Evolutionary conservation across 2,329 filamentous ascomycete genomes (phyloP), one percentile per base, ranked within the genome.

Genomic region (Pseudomassariella vexata): DNA sequence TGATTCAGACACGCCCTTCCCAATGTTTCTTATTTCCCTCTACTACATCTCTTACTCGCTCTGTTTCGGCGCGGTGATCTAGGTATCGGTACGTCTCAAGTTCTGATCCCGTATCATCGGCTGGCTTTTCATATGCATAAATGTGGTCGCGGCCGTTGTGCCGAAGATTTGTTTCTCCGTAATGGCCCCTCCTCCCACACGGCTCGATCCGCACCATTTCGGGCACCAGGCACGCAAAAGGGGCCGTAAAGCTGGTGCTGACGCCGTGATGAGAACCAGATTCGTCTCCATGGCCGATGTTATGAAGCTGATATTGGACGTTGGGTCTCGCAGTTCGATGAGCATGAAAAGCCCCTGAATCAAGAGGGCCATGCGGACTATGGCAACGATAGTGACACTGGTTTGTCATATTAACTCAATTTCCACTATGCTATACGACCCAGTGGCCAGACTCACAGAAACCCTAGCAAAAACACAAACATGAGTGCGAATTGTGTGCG

Each of bases 211-310:
- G 22, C 47, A 46, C 7, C 46, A 38, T 18, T 36, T 40, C 5
- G 54, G 49, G 32, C 59, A 52, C 51, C 55, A 57, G 10, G 51
- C 48, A 17, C 56, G 49, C 30, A 62, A 44, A 16, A 65, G 49
- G n/a, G 60, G 59, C 20, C 58, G 50, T 12, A 65, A 40, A 0
- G 60, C 55, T 5, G 62, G 62, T 1, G 59, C 61, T 6, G 60
- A 64, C 22, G 60, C 60, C 14, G 60, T 63, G 36, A 64, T 57
- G 25, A 65, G 47, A 12, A 59, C 60, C 8, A 62, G 52, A 43
- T 64, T 64, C 17, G 56, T 58, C 47, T 65, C 63, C 28, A 62
- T 53, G 18, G 47, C 53, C 2, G 55, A 59, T 10, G 50, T 55
- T 35, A 55, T 45, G 39, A 60, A 60, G 28, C 55, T 51, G 19